A percentile compares a stretch with the other conserved stretches of the same genome.
Conservation (phyloP, 1,139 yeast species). For the Yamadazyma jaroonii region DNA sequence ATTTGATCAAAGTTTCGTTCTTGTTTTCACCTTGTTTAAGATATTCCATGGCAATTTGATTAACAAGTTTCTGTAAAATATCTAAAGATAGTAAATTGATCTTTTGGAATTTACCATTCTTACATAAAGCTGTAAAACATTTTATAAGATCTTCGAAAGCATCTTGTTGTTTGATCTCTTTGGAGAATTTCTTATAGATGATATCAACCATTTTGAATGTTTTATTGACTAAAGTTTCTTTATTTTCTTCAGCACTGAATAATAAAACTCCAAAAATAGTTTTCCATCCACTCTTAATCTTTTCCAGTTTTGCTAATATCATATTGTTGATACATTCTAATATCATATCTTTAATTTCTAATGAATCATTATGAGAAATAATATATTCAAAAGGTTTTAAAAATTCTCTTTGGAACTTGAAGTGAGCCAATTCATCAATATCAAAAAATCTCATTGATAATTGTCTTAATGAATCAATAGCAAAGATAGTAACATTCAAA, state of each 20-base stretch:
- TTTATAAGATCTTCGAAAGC: conserved; percentile 71
- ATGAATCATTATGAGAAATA: conserved; percentile 61
- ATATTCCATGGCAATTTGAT: conserved; percentile 49
- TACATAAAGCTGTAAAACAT: conserved; percentile 78
- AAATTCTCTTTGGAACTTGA: conserved; percentile 93
- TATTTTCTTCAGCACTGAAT: conserved; percentile 56
- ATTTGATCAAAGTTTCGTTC: conserved; percentile 42
- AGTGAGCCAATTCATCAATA: conserved; percentile 90
- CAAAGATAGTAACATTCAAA: conserved; percentile 77
- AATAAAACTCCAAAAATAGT: conserved; percentile 79
- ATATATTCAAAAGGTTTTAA: conserved; percentile 87
- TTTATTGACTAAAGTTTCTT: conserved; percentile 58
- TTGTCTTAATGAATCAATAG: conserved; percentile 91
- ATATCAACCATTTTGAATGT: conserved; percentile 63
- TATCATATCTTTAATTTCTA: conserved; percentile 84
- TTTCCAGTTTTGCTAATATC: conserved; percentile 70
- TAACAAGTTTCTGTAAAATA: conserved; percentile 63
- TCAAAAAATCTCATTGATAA: conserved; percentile 89
- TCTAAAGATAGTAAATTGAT: conserved; percentile 78
- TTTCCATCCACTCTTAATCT: conserved; percentile 92
- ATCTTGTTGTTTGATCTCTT: conserved; percentile 67
- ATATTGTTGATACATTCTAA: conserved; percentile 86
- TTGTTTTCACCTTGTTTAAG: conserved; percentile 20
- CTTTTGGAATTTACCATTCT: conserved; percentile 80
- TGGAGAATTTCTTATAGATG: conserved; percentile 62